phyloP scores from a whole-genome alignment of 2,329 filamentous ascomycete genomes.

The Colletotrichum sp. region DNA sequence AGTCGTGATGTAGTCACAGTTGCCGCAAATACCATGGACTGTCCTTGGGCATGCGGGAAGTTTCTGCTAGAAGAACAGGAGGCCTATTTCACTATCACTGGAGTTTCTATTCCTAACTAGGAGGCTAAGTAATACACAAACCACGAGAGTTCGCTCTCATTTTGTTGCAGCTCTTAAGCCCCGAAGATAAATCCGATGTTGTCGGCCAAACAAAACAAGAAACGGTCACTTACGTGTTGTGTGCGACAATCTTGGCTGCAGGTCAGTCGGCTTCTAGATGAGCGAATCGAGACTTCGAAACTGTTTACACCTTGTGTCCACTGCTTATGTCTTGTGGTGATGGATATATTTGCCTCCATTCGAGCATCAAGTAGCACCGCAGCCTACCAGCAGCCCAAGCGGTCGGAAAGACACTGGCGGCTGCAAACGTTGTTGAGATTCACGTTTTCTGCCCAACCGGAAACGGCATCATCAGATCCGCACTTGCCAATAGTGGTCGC shows the following conservation, averaged over 20 bases:
- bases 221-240: background rate
- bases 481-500: background rate
- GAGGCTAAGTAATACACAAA: background rate
- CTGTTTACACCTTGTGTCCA: too few relatives aligned
- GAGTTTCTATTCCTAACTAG: background rate
- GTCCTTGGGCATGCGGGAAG: fast-evolving
- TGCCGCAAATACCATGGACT: background rate
- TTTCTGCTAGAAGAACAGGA: background rate
- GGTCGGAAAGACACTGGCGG: background rate
- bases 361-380: background rate
- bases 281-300: background rate
- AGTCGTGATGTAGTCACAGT: fast-evolving
- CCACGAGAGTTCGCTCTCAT: background rate
- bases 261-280: background rate
- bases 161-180: fast-evolving
- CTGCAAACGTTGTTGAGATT: background rate
- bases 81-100: background rate
- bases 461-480: background rate
- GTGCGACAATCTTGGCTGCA: fast-evolving
- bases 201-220: fast-evolving
- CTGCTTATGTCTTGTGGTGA: background rate
- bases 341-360: background rate
- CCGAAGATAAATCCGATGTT: fast-evolving
- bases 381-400: background rate
- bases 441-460: background rate